Evolutionary conservation across 176 grass and related monocot genomes (phyloP).

Genomic region (Eleusine coracana): DNA sequence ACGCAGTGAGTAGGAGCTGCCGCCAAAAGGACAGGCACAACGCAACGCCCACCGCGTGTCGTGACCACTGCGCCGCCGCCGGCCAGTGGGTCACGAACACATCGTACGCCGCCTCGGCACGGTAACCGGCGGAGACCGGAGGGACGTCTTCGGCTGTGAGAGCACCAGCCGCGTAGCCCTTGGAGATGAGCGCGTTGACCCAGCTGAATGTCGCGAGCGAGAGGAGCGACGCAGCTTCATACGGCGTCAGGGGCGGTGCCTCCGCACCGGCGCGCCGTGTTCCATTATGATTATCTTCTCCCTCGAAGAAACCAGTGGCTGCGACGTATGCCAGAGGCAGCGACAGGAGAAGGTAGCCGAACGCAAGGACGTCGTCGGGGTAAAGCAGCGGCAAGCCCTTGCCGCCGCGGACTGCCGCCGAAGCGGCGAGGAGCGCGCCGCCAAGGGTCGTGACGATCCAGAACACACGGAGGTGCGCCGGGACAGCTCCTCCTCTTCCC

Average conservation of each 20-base stretch:
- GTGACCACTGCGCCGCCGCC: not conserved
- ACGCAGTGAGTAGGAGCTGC: conserved; percentile 30
- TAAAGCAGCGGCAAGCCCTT: not conserved
- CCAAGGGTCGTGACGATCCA: conserved; percentile 30
- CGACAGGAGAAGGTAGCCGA: conserved; percentile 27
- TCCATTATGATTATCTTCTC: too few species aligned
- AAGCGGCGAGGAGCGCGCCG: conserved; percentile 22
- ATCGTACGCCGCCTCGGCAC: conserved; percentile 22
- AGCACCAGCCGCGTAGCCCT: conserved; percentile 10
- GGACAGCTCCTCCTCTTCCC: not conserved
- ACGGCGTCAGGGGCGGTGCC: not conserved
- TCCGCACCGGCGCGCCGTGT: too few species aligned
- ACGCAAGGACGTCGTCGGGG: conserved; percentile 31
- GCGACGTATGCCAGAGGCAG: conserved; percentile 34
- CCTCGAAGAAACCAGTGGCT: not conserved
- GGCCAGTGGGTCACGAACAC: conserved; percentile 44
- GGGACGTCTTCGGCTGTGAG: conserved; percentile 40
- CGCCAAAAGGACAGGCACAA: conserved; percentile 50
- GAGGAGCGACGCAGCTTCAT: conserved; percentile 40
- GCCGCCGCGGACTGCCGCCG: not conserved
- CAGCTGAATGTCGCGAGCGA: conserved; percentile 50
- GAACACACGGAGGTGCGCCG: conserved; percentile 33
- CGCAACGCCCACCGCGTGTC: conserved; percentile 45
- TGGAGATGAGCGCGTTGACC: conserved; percentile 44
- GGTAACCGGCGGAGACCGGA: not conserved